Conservation (phyloP, 441 rosid species). For the Brassica balearica region DNA sequence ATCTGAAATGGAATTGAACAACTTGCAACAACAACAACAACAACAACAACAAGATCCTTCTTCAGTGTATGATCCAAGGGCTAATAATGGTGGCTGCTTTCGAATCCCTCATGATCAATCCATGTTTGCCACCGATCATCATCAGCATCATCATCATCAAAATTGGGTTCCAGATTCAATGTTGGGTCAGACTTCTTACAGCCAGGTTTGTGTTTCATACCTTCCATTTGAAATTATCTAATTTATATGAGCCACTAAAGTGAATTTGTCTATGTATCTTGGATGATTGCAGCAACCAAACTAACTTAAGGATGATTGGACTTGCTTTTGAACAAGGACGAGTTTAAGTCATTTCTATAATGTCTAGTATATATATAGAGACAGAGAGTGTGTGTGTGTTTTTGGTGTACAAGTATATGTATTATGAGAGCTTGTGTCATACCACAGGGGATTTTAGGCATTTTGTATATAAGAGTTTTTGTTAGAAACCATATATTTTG, state of each 20-base stretch:
- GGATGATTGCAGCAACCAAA: slow-evolving; percentile 43
- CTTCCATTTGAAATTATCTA: background rate
- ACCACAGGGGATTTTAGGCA: slow-evolving; percentile 20
- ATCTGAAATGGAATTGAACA: slow-evolving; percentile 40
- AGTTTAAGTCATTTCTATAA: slow-evolving; percentile 21
- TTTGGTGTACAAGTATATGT: slow-evolving; percentile 26
- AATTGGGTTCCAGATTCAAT: slow-evolving; percentile 40
- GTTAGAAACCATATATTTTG: slow-evolving; percentile 30
- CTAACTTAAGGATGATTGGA: slow-evolving; percentile 23
- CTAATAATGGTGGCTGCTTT: slow-evolving; percentile 34
- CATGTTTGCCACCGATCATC: slow-evolving; percentile 30
- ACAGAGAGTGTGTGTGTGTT: background rate
- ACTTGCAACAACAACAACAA: slow-evolving; percentile 38
- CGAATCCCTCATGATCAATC: slow-evolving; percentile 44
- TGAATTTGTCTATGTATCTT: slow-evolving; percentile 25
- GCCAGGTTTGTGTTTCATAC: slow-evolving; percentile 38
- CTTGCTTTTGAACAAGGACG: slow-evolving; percentile 21
- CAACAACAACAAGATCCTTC: slow-evolving; percentile 37
- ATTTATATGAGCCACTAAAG: slow-evolving; percentile 25
- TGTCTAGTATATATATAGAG: slow-evolving; percentile 1
- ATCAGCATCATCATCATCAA: slow-evolving; percentile 39
- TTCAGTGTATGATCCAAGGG: slow-evolving; percentile 36
- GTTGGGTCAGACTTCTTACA: slow-evolving; percentile 44
- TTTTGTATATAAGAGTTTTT: slow-evolving; percentile 40
- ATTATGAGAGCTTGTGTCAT: slow-evolving; percentile 26